phyloP scores from a whole-genome alignment of 2,329 filamentous ascomycete genomes.

The Penicillium sumatraense region DNA sequence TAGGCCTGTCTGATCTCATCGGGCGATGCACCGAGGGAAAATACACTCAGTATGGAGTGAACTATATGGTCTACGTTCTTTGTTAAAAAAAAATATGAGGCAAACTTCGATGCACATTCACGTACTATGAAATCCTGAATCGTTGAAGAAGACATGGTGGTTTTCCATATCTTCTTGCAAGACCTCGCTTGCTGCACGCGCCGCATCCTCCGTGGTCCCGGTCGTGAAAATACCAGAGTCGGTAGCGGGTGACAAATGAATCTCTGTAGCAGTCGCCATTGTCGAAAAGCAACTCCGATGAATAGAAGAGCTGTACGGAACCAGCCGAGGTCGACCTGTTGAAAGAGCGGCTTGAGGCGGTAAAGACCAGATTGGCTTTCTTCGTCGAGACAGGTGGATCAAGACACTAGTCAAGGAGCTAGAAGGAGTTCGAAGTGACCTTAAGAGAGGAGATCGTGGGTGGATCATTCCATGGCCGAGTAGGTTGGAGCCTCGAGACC shows the following conservation, averaged over 20 bases:
- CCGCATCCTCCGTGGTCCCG: slow-evolving; percentile 60
- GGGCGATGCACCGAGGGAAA: slow-evolving; percentile 71
- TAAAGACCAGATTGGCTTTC: neutral
- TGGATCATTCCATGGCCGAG: neutral
- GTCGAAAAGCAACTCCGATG: slow-evolving; percentile 5
- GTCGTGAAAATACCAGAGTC: slow-evolving; percentile 54
- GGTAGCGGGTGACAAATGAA: slow-evolving; percentile 49
- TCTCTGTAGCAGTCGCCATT: slow-evolving; percentile 56
- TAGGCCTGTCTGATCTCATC: slow-evolving; percentile 67
- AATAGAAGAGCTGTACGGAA: neutral
- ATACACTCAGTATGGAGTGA: slow-evolving; percentile 77
- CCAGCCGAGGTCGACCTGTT: neutral
- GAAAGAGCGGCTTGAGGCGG: slow-evolving; percentile 3
- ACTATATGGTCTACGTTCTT: slow-evolving; percentile 68
- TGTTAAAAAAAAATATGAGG: slow-evolving; percentile 12
- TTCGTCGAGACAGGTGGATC: neutral
- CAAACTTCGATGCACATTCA: neutral
- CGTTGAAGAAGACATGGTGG: slow-evolving; percentile 83
- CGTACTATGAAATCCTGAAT: slow-evolving; percentile 70
- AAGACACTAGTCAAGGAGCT: neutral
- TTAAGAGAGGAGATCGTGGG: neutral
- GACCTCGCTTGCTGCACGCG: slow-evolving; percentile 66
- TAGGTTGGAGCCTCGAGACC: neutral
- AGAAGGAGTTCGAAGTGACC: neutral
- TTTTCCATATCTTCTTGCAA: slow-evolving; percentile 74